Percentiles rank a stretch among this genome's conserved stretches.
Conservation (phyloP, 148 eudicot species). For the Rhododendron ovatum region DNA sequence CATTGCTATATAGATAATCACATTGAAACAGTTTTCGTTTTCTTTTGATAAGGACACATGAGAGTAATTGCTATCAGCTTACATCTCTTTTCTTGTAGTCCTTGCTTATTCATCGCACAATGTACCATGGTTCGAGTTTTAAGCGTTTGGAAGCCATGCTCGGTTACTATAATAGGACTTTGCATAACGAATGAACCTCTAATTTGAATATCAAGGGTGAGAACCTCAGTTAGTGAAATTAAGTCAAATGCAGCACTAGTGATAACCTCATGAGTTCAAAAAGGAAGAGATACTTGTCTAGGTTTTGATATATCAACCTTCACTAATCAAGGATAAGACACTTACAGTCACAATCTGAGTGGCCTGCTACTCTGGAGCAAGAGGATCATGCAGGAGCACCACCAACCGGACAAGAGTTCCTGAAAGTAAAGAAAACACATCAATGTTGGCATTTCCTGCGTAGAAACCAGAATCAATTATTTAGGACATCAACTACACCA, state of each 20-base stretch:
- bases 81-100: neutral
- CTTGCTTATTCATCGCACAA: neutral
- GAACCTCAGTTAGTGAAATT: neutral
- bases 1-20: neutral
- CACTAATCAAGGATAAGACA: neutral
- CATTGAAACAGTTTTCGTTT: neutral
- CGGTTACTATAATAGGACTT: neutral
- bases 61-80: neutral
- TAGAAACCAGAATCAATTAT: too few species aligned
- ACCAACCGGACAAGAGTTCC: too few species aligned
- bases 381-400: conserved; percentile 84
- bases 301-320: neutral
- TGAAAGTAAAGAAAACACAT: too few species aligned
- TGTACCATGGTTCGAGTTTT: neutral
- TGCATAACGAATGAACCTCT: neutral
- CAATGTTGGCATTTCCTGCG: too few species aligned
- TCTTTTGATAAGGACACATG: neutral
- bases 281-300: neutral
- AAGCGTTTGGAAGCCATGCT: neutral
- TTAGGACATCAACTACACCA: neutral
- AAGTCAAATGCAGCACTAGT: too few species aligned
- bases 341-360: conserved; percentile 76
- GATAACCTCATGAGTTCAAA: too few species aligned
- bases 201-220: neutral
- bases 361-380: conserved; percentile 79